Evolutionary conservation across 768 basidiomycete genomes (phyloP).

Genomic region (Panaeolus papilionaceus): DNA sequence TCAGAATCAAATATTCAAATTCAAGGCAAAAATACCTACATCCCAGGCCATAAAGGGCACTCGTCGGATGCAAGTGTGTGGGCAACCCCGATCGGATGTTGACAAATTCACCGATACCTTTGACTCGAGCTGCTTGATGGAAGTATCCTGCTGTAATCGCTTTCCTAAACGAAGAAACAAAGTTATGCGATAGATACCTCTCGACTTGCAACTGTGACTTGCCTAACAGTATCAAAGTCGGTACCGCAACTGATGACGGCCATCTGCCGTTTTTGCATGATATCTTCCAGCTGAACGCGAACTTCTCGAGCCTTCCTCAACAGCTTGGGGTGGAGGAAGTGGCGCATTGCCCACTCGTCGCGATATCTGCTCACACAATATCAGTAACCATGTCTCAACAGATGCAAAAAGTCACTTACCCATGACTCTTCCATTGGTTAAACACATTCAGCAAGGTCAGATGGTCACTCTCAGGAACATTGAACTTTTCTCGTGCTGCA

Average conservation of each 20-base stretch:
- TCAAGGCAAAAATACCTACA: conserved; percentile 57
- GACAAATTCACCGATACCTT: conserved; percentile 99
- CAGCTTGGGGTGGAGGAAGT: conserved; percentile 96
- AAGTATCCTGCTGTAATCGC: conserved; percentile 98
- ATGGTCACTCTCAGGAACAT: conserved; percentile 98
- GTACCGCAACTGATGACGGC: conserved; percentile 90
- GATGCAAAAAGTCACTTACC: conserved; percentile 53
- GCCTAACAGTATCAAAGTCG: conserved; percentile 90
- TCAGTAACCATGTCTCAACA: conserved; percentile 15
- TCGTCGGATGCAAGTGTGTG: conserved; percentile 96
- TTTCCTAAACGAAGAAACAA: conserved; percentile 60
- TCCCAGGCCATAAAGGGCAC: conserved; percentile 94
- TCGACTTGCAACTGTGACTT: conserved; percentile 24
- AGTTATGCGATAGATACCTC: conserved; percentile 16
- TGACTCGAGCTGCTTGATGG: conserved; percentile 97
- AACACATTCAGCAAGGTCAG: conserved; percentile 95
- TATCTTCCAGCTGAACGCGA: conserved; percentile 93
- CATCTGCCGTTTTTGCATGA: conserved; percentile 99
- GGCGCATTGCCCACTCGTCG: conserved; percentile 94
- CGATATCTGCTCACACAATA: conserved; percentile 63
- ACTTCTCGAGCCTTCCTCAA: conserved; percentile 96
- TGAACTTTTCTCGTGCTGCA: conserved; percentile 97
- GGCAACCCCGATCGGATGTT: conserved; percentile 95
- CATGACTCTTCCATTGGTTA: conserved; percentile 97
- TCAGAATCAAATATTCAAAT: conserved; percentile 19